Evolutionary conservation across 2,329 filamentous ascomycete genomes (phyloP), one percentile per base, ranked within the genome.

Genomic region (Passalora sequoiae): DNA sequence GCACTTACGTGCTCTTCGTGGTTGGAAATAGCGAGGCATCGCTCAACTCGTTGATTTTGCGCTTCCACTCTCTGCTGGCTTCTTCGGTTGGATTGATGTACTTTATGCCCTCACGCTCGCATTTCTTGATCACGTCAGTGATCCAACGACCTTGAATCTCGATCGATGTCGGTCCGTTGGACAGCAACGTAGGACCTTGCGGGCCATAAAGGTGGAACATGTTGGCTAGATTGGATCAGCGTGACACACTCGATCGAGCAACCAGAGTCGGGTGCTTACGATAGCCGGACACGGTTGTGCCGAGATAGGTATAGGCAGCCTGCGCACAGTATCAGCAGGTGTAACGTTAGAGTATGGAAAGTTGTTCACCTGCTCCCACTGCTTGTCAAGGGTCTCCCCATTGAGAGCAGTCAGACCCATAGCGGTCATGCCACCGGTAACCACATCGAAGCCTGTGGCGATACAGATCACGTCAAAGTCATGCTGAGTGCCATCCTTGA

Each of bases 381-480:
- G 64, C 22, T 70, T 63, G 46, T 60, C 40, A 27, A 55, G 44
- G 8, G 49, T 45, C 22, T 49, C 46, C 4, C 51, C 53, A n/a
- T 54, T 49, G 39, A 54, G 33, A 31, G 54, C 66, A 55, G 65
- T 69, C 58, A 71, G 67, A 4, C 67, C 58, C 58, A 62, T 60
- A 38, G 57, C 66, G 55, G 66, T 69, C 63, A 70, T 70, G 7
- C 67, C 67, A 1, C 68, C 67, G 3, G 58, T 58, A 10, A 53
- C 47, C 19, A 64, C 64, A 43, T 73, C 70, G 47, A 72, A 73
- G 21, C 70, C 70, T 12, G 69, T 73, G 6, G 69, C 70, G 8
- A 72, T 58, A 3, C 64, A 65, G 38, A 71, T 66, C 21, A 69
- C 58, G 42, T 72, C 69, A 63, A 68, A 21, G 63, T 70, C 19